Base-by-base conservation (phyloP, 345 rosid species). In the Diplotaxis tenuifolia region DNA sequence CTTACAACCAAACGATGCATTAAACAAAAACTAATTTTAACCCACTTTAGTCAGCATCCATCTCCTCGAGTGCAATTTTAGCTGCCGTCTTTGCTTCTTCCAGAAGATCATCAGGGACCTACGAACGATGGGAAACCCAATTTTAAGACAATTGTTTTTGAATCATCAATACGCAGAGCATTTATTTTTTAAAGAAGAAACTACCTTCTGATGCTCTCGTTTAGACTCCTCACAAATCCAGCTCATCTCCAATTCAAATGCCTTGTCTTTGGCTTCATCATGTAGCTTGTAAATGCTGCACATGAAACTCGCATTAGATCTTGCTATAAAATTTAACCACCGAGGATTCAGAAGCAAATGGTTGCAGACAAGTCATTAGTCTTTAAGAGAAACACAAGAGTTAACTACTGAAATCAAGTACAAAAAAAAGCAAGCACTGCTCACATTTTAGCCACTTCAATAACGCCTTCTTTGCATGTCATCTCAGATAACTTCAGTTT, bases 201-300 rank as follows among this genome's bases (percentile, higher is more conserved):
- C 4, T 47, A 47, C 99, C 97, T 94, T 94, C 79, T 87, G 86
- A 70, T 89, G 99, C 82, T 75, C 87, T 32, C 84, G 84, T 71
- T 92, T 94, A 6, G 99, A 94, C 71, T 95, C 97, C 7, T 92
- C 96, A 38, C 97, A 94, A 38, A 89, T 88, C 99, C 99, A 95
- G 62, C 97, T 95, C 96, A 95, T 84, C 73, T 95, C 99, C 74
- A 95, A 75, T 80, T 95, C 99, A 62, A 92, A 95, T 15, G 96
- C 96, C 84, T 95, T 92, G 82, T 95, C 99, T 83, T 92, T 95
- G 21, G 99, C 97, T 79, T 95, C 97, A 81, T 95, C 99, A 27
- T 95, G 99, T 47, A 95, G 88, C 77, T 88, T 90, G 83, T 95
- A 95, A 66, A 95, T 92, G 81, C 98, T 94, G 86, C 73, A 66